Percentiles rank a stretch among this genome's conserved stretches.
Evolutionary conservation across 176 grass and related monocot genomes (phyloP).

Genomic region (Oryza officinalis): DNA sequence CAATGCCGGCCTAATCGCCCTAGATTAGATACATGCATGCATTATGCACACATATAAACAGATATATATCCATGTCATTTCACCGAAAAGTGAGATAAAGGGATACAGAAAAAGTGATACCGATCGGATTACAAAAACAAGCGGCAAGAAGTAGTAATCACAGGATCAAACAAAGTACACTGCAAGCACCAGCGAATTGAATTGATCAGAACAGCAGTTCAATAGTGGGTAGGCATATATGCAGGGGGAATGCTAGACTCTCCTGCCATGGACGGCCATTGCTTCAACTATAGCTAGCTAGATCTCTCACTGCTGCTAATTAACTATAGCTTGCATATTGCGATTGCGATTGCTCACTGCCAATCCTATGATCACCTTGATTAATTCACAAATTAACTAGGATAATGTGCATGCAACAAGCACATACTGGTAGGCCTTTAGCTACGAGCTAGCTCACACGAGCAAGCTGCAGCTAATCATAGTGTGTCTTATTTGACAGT

Average conservation of each 20-base stretch:
- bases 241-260: constrained; percentile 35
- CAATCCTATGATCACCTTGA: constrained; percentile 17
- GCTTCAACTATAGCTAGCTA: not conserved
- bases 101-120: constrained; percentile 6
- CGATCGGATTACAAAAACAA: constrained; percentile 20
- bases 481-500: constrained; percentile 34
- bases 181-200: constrained; percentile 6
- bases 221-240: constrained; percentile 17
- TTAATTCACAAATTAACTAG: constrained; percentile 31
- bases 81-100: constrained; percentile 34
- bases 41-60: not conserved
- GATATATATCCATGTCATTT: constrained; percentile 37
- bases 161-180: constrained; percentile 31
- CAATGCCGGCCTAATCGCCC: not conserved
- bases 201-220: not conserved
- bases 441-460: constrained; percentile 27
- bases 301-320: constrained; percentile 23
- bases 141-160: constrained; percentile 18
- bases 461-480: constrained; percentile 17
- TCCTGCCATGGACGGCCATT: constrained; percentile 11
- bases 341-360: not conserved
- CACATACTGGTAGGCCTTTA: not conserved
- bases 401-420: constrained; percentile 21
- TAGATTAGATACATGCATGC: not conserved
- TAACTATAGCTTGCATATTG: constrained; percentile 28